Conservation (phyloP, 1,284 basidiomycete genomes). For the Naganishia albida region DNA sequence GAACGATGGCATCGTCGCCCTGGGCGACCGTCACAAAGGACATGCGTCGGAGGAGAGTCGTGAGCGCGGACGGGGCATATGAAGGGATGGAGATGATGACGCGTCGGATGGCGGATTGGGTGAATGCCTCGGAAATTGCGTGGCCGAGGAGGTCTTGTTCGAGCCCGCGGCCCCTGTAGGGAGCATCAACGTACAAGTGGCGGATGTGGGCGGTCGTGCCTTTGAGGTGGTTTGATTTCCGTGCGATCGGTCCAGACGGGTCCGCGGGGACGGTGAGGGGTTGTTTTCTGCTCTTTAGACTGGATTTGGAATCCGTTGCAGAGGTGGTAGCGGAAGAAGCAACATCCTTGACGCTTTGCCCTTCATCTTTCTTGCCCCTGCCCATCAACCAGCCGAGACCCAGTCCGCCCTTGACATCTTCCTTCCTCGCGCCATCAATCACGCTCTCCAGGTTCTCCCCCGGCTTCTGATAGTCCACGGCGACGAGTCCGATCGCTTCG, state of each 20-base stretch:
- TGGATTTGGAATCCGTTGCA: conserved; percentile 5
- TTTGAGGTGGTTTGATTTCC: conserved; percentile 43
- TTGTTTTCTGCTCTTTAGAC: conserved; percentile 14
- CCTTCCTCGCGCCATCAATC: conserved; percentile 36
- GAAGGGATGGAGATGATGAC: conserved; percentile 21
- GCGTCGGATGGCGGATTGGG: neutral
- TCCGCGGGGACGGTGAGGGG: neutral
- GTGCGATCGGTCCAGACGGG: neutral
- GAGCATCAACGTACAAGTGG: conserved; percentile 72
- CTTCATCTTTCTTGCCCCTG: conserved; percentile 36
- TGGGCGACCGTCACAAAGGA: conserved; percentile 8
- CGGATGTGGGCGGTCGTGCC: conserved; percentile 65
- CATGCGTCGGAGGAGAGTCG: conserved; percentile 7
- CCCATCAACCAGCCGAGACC: conserved; percentile 36
- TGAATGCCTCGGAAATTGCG: conserved; percentile 64
- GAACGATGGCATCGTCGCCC: conserved; percentile 24
- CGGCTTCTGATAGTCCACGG: conserved; percentile 61
- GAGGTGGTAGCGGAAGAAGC: conserved; percentile 1
- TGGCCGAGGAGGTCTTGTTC: conserved; percentile 67
- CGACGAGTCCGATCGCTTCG: conserved; percentile 67
- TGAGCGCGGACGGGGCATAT: conserved; percentile 7
- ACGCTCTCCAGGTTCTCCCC: conserved; percentile 37
- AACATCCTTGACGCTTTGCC: conserved; percentile 35
- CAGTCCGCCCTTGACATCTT: conserved; percentile 46
- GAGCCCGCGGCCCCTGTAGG: conserved; percentile 61